Evolutionary conservation across 352 stramenopile genomes (phyloP).

Genomic region (Phytophthora pistaciae): DNA sequence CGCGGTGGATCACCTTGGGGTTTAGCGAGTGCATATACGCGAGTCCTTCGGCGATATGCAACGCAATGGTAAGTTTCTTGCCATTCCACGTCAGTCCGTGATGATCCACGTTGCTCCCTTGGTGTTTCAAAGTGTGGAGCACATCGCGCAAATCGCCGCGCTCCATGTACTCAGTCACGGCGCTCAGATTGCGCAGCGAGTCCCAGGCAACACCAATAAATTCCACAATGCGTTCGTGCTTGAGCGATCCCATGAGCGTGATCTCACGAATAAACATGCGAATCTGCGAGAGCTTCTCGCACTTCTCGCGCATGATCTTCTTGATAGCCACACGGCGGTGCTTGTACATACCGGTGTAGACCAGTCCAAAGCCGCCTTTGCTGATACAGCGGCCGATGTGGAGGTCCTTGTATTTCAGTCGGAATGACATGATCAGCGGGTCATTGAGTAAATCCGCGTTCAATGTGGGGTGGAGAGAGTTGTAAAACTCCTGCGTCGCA

Average conservation of each 20-base stretch:
- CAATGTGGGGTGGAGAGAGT: slow-evolving; percentile 47
- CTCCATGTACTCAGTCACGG: slow-evolving; percentile 83
- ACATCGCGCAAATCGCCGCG: slow-evolving; percentile 73
- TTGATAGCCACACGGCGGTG: slow-evolving; percentile 53
- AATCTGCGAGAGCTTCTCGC: slow-evolving; percentile 44
- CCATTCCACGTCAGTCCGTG: slow-evolving; percentile 51
- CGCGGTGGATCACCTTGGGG: slow-evolving; percentile 79
- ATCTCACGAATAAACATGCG: slow-evolving; percentile 64
- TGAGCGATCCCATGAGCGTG: slow-evolving; percentile 62
- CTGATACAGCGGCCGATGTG: slow-evolving; percentile 48
- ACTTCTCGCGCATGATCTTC: slow-evolving; percentile 47
- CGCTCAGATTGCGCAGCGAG: slow-evolving; percentile 56
- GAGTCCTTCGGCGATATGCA: slow-evolving; percentile 73
- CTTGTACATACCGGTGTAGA: slow-evolving; percentile 48
- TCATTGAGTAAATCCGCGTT: slow-evolving; percentile 47
- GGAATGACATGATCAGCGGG: slow-evolving; percentile 43
- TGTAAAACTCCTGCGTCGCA: slow-evolving; percentile 49
- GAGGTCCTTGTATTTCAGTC: slow-evolving; percentile 51
- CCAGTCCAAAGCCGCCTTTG: slow-evolving; percentile 55
- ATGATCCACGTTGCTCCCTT: slow-evolving; percentile 28
- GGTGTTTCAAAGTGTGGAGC: slow-evolving; percentile 48
- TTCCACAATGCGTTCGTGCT: slow-evolving; percentile 74
- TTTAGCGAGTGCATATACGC: slow-evolving; percentile 74
- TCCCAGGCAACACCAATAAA: slow-evolving; percentile 81
- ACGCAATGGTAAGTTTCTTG: slow-evolving; percentile 62